Conservation (phyloP, 768 basidiomycete species). For the Imleria badia region DNA sequence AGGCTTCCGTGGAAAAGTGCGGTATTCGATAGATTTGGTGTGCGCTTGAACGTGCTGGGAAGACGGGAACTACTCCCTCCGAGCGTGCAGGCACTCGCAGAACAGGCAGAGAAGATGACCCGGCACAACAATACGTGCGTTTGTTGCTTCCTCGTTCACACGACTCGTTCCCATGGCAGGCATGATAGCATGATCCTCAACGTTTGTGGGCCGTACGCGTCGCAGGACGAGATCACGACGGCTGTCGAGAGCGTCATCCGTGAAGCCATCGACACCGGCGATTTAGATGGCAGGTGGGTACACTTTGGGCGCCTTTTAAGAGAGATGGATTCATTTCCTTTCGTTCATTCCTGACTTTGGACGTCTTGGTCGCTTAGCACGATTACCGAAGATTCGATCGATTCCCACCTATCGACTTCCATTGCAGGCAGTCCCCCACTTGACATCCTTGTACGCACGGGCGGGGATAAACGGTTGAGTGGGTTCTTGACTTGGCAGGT, state of each 20-base stretch:
- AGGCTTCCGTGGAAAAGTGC: constrained; percentile 47
- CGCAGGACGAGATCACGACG: constrained; percentile 86
- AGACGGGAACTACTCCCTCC: constrained; percentile 71
- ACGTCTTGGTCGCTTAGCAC: constrained; percentile 30
- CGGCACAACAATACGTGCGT: constrained; percentile 64
- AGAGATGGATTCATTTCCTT: background rate
- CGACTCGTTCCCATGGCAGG: background rate
- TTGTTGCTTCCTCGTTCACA: background rate
- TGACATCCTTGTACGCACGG: constrained; percentile 89
- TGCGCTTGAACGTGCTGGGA: constrained; percentile 86
- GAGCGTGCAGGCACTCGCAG: constrained; percentile 66
- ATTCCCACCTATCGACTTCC: constrained; percentile 64
- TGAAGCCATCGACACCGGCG: constrained; percentile 33
- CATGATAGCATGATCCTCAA: constrained; percentile 77
- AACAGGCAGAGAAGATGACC: constrained; percentile 76
- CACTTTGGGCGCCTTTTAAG: too few relatives aligned
- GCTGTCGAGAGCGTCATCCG: constrained; percentile 51
- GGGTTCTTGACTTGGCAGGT: constrained; percentile 98
- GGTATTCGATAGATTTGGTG: constrained; percentile 76
- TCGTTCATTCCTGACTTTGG: background rate
- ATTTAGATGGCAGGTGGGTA: constrained; percentile 28
- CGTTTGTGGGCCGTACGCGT: constrained; percentile 89
- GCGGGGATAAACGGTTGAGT: constrained; percentile 62
- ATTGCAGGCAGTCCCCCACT: constrained; percentile 71
- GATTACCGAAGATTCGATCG: constrained; percentile 69